Evolutionary conservation across 345 rosid genomes (phyloP).

Genomic region (Lagerstroemia speciosa): DNA sequence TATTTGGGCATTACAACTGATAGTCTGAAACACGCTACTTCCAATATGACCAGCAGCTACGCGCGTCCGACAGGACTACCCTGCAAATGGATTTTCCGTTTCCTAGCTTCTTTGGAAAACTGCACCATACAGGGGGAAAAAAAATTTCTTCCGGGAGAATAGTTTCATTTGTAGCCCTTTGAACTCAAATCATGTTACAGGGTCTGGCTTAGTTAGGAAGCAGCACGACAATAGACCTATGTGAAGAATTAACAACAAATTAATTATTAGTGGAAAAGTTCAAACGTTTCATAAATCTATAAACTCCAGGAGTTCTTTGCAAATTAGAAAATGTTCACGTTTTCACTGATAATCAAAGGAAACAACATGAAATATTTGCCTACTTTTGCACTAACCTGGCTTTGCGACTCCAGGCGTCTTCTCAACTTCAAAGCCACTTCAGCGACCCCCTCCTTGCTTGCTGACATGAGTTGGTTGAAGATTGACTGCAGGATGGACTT

Average conservation of each 20-base stretch:
- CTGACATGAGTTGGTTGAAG: conserved; percentile 80
- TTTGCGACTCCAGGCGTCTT: conserved; percentile 50
- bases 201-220: background rate
- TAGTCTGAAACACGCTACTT: background rate
- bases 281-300: background rate
- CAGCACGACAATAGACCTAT: background rate
- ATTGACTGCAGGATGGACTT: conserved; percentile 55
- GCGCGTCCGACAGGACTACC: background rate
- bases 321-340: background rate
- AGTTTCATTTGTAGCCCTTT: background rate
- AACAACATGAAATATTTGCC: background rate
- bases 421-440: conserved; percentile 48
- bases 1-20: background rate
- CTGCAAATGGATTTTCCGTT: background rate
- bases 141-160: background rate
- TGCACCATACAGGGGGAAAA: no score
- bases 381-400: conserved; percentile 41
- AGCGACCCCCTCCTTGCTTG: conserved; percentile 55
- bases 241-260: background rate
- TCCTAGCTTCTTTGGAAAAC: no score
- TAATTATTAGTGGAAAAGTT: background rate
- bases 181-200: background rate
- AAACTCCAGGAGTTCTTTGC: background rate
- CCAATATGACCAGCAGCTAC: background rate
- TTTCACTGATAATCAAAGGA: background rate